Base-by-base conservation (phyloP, 2,329 filamentous ascomycete species). In the Nothophaeocryptopus gaeumannii region DNA sequence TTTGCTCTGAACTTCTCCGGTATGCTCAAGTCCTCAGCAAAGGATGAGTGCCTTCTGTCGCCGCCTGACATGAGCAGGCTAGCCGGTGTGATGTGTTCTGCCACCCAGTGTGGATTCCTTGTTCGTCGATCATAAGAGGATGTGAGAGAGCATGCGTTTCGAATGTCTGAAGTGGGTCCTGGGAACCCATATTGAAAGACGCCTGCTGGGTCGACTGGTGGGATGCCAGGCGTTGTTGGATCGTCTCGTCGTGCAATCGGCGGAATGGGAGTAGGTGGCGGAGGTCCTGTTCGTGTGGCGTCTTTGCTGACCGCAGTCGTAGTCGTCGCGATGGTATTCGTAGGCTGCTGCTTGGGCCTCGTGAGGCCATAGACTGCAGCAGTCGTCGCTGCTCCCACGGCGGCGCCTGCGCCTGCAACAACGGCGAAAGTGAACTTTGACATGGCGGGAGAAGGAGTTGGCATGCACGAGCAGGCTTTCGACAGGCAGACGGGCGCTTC, bases 31-130 rank as follows among this genome's bases (percentile, higher is more conserved):
- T 99, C 93, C 72, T 99, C 92, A 59, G 84, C 71, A 70, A 99
- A 99, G 54, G 74, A 73, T 68, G 84, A 90, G 78, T 92, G 78
- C 70, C 89, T 88, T 65, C 93, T 85, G 74, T 97, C 91, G 60
- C 82, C 93, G 54, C 86, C 83, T 56, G 83, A 83, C 44, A 77
- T 69, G 3, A 85, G 78, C 11, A 99, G 81, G 0, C 92, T 97
- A 32, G 83, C 81, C 1, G 90, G 84, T 0, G 93, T 99, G 71
- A 99, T 96, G 77, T 99, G 93, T 76, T 99, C 93, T 57, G 86
- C 74, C 14, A 76, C 93, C 92, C 92, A 99, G 69, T 88, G 81
- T 29, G 93, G 93, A 73, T 99, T 99, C 67, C 91, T 84, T 37
- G 84, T 86, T 54, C 89, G 85, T 26, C 93, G 89, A 74, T 99